phyloP scores from a whole-genome alignment of 2,329 filamentous ascomycete genomes.

The Tolypocladium guangdongense region DNA sequence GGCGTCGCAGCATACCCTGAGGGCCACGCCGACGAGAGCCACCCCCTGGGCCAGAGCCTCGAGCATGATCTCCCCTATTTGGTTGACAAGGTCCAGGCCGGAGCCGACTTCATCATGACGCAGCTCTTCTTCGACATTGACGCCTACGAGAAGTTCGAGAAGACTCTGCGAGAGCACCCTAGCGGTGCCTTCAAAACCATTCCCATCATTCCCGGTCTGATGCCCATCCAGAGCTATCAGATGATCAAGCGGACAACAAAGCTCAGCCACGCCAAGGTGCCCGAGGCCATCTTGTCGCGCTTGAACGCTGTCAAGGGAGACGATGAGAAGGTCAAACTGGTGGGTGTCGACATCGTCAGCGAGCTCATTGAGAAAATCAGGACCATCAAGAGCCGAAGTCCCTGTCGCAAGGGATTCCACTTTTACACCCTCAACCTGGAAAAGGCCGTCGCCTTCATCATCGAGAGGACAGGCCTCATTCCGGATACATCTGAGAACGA shows the following conservation, averaged over 20 bases:
- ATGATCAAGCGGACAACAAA: constrained; percentile 92
- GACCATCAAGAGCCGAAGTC: constrained; percentile 43
- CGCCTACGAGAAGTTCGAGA: constrained; percentile 74
- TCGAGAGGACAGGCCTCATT: constrained; percentile 79
- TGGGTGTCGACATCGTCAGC: constrained; percentile 71
- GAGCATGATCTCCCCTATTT: constrained; percentile 82
- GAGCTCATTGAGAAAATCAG: constrained; percentile 77
- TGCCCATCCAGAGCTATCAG: constrained; percentile 96
- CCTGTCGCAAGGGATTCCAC: constrained; percentile 71
- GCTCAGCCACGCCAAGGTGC: constrained; percentile 79
- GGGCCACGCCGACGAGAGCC: constrained; percentile 83
- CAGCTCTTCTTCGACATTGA: constrained; percentile 90
- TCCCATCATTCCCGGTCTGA: constrained; percentile 85
- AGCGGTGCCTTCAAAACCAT: constrained; percentile 79
- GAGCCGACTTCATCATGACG: constrained; percentile 97
- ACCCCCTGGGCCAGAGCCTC: constrained; percentile 57
- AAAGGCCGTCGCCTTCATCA: constrained; percentile 87
- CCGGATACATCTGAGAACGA: constrained; percentile 47
- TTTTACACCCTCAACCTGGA: constrained; percentile 97
- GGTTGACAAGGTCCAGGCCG: constrained; percentile 81
- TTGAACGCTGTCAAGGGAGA: constrained; percentile 66
- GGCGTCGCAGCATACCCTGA: constrained; percentile 93
- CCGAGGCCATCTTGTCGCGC: constrained; percentile 56
- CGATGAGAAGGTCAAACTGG: constrained; percentile 69
- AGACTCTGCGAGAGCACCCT: constrained; percentile 62